Evolutionary conservation across 345 rosid species (phyloP).

Genomic region (Cardamine chenopodiifolia): DNA sequence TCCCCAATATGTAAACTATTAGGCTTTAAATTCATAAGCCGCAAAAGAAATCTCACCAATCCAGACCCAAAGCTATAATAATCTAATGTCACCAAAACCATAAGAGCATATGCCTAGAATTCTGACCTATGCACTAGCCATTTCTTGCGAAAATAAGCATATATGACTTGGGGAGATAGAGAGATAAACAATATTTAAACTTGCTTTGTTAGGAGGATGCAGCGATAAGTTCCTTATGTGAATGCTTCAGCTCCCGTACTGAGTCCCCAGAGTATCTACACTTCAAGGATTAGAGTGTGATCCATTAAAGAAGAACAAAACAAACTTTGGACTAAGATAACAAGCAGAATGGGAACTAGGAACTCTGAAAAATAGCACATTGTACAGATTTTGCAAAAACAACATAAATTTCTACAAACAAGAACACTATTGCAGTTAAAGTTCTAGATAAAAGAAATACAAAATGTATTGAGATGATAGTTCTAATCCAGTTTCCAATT

Average conservation of each 20-base stretch:
- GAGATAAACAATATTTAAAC: background rate
- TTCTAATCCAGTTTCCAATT: background rate
- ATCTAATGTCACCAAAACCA: background rate
- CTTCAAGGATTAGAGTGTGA: background rate
- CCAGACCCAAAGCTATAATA: background rate
- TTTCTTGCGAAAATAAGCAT: background rate
- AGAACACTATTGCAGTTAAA: background rate
- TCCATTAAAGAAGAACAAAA: background rate
- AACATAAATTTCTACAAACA: slow-evolving; percentile 3
- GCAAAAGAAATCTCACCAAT: background rate
- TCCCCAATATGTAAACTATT: background rate
- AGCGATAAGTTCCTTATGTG: background rate
- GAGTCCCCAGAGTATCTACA: background rate
- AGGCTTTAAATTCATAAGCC: background rate
- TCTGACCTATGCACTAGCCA: background rate
- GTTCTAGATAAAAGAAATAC: background rate
- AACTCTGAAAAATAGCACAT: background rate
- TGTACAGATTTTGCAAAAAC: background rate
- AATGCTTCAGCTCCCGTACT: background rate
- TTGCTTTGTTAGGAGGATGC: slow-evolving; percentile 1
- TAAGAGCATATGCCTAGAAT: background rate
- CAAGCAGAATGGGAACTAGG: background rate
- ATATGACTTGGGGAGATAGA: background rate
- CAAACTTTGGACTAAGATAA: background rate
- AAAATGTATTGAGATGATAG: slow-evolving; percentile 14